These are phyloP conservation scores for Pterocarpus santalinus DNA, from an alignment of 306 rosid genomes.

Conservation along the genomic window DNA sequence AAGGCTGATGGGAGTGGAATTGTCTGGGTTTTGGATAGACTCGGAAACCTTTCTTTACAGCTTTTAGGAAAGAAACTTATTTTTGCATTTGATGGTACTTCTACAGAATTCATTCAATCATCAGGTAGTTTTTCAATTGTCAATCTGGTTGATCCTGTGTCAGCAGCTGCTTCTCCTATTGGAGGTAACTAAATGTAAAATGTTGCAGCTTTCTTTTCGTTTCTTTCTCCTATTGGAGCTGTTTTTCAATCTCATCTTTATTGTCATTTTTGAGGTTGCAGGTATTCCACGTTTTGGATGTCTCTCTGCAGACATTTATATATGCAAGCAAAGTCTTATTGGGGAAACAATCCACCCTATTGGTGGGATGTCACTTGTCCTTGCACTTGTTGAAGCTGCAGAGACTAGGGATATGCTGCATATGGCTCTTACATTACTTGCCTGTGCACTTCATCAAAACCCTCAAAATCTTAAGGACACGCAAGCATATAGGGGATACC, in stretches of 20 bases:
- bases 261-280: constrained; percentile 52
- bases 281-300: constrained; percentile 99
- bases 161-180: constrained; percentile 99
- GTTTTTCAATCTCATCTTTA: constrained; percentile 32
- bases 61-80: constrained; percentile 96
- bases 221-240: constrained; percentile 38
- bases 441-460: constrained; percentile 95
- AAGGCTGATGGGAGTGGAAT: constrained; percentile 98
- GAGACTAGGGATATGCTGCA: constrained; percentile 96
- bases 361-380: constrained; percentile 94
- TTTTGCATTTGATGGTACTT: constrained; percentile 97
- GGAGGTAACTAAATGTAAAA: constrained; percentile 76
- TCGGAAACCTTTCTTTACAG: constrained; percentile 89
- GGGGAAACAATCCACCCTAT: constrained; percentile 86
- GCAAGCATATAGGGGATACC: constrained; percentile 96
- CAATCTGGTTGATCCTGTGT: constrained; percentile 96
- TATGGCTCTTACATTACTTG: constrained; percentile 91
- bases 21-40: constrained; percentile 99
- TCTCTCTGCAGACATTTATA: constrained; percentile 82
- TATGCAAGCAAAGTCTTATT: constrained; percentile 87
- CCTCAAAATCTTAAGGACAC: constrained; percentile 93
- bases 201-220: constrained; percentile 28
- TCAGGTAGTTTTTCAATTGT: constrained; percentile 89
- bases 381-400: constrained; percentile 97
- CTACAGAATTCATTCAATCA: constrained; percentile 74